phyloP scores from a whole-genome alignment of 306 rosid genomes.

The Acacia melanoxylon region DNA sequence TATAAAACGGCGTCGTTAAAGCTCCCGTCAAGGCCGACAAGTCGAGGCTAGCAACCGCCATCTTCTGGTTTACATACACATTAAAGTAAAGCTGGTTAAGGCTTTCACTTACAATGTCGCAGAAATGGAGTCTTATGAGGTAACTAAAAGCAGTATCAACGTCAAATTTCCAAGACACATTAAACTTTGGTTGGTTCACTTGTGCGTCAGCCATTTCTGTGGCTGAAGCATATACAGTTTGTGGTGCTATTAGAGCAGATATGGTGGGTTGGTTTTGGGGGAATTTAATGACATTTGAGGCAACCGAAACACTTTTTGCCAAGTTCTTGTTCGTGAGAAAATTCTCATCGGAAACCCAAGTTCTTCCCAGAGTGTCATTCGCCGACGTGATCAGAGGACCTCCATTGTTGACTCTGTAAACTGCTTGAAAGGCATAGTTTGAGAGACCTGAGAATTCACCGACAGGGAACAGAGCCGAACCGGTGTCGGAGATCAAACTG shows the following conservation, averaged over 20 bases:
- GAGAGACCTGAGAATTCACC: conserved; percentile 35
- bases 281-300: conserved; percentile 38
- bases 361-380: conserved; percentile 51
- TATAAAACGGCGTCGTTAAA: conserved; percentile 46
- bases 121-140: conserved; percentile 56
- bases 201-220: conserved; percentile 47
- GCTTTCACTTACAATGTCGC: conserved; percentile 57
- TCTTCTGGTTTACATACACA: conserved; percentile 46
- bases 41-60: conserved; percentile 46
- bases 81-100: conserved; percentile 48
- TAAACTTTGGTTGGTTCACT: conserved; percentile 38
- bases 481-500: conserved; percentile 29
- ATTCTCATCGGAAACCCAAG: conserved; percentile 49
- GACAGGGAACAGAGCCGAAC: conserved; percentile 35
- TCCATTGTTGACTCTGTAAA: conserved; percentile 51
- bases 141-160: conserved; percentile 46
- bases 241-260: conserved; percentile 48
- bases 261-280: conserved; percentile 15
- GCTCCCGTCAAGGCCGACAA: conserved; percentile 41
- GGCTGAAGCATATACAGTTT: conserved; percentile 44
- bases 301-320: conserved; percentile 29
- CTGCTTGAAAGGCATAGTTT: conserved; percentile 31
- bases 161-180: conserved; percentile 60
- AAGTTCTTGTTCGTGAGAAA: conserved; percentile 39
- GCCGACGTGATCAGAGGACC: conserved; percentile 49